These are phyloP conservation scores for Naematelia encephala DNA, from an alignment of 768 basidiomycete genomes.

Conservation along the genomic window DNA sequence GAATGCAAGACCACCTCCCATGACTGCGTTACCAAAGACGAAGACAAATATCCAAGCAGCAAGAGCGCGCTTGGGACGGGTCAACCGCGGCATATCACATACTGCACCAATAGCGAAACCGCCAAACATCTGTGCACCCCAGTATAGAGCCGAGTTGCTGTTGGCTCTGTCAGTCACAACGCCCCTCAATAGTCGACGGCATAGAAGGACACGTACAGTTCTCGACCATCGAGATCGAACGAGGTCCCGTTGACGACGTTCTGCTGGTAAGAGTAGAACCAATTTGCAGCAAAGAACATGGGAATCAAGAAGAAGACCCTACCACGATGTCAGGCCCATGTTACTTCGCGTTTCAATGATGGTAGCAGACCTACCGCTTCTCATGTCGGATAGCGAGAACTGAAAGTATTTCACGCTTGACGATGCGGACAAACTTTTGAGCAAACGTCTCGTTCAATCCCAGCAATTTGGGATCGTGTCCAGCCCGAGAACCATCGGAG, in stretches of 20 bases:
- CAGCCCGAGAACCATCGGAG: constrained; percentile 6
- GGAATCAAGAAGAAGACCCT: constrained; percentile 5
- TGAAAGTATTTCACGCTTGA: no score
- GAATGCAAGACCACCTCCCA: constrained; percentile 13
- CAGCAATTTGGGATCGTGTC: background rate
- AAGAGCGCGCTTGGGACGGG: background rate
- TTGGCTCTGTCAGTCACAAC: no score
- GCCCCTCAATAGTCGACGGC: no score
- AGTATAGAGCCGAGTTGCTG: constrained; percentile 11
- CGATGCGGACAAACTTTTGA: no score
- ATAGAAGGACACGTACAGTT: no score
- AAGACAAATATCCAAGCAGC: constrained; percentile 14
- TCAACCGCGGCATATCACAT: background rate
- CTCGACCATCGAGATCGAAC: background rate
- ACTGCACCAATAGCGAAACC: constrained; percentile 7
- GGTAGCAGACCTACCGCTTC: no score
- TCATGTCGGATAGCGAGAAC: no score
- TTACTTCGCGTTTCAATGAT: no score
- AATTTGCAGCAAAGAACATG: constrained; percentile 9
- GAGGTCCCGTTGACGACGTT: no score
- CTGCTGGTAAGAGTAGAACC: constrained; percentile 9
- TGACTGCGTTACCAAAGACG: constrained; percentile 8
- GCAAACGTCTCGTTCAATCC: background rate
- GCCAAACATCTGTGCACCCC: constrained; percentile 16
- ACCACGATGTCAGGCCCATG: no score